phyloP scores from a whole-genome alignment of 768 basidiomycete species.

The Dacryopinax primogenitus region DNA sequence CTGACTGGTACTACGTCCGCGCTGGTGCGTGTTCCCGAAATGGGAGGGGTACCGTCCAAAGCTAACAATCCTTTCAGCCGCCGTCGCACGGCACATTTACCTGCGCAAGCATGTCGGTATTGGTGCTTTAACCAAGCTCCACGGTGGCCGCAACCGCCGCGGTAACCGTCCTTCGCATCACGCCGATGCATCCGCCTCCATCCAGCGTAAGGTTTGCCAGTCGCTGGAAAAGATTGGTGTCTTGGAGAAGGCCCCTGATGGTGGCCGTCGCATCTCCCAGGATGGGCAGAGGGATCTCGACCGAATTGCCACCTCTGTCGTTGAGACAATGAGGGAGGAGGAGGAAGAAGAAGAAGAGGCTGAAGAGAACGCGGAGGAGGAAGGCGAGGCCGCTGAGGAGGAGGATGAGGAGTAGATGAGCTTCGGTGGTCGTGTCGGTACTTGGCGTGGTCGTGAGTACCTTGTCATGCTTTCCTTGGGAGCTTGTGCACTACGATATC shows the following conservation, averaged over 20 bases:
- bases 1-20: conserved; percentile 98
- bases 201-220: conserved; percentile 93
- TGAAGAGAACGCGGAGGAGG: conserved; percentile 22
- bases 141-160: conserved; percentile 89
- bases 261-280: conserved; percentile 90
- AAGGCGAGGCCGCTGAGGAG: conserved; percentile 22
- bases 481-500: conserved; percentile 8
- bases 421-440: not conserved
- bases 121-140: conserved; percentile 86
- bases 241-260: conserved; percentile 82
- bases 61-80: conserved; percentile 40
- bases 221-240: conserved; percentile 98
- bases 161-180: conserved; percentile 97
- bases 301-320: conserved; percentile 81
- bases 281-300: conserved; percentile 94
- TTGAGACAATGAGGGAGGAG: conserved; percentile 23
- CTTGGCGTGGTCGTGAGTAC: not conserved
- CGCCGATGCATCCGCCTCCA: conserved; percentile 66
- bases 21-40: conserved; percentile 54
- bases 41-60: not conserved
- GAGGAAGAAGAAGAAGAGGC: conserved; percentile 14
- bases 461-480: conserved; percentile 6
- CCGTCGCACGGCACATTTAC: conserved; percentile 97
- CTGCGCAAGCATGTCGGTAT: conserved; percentile 95
- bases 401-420: conserved; percentile 25